A percentile compares a stretch with the other conserved stretches of the same genome.
These are phyloP conservation scores for Dioszegia hungarica DNA, from an alignment of 768 basidiomycete species.

Conservation along the genomic window DNA sequence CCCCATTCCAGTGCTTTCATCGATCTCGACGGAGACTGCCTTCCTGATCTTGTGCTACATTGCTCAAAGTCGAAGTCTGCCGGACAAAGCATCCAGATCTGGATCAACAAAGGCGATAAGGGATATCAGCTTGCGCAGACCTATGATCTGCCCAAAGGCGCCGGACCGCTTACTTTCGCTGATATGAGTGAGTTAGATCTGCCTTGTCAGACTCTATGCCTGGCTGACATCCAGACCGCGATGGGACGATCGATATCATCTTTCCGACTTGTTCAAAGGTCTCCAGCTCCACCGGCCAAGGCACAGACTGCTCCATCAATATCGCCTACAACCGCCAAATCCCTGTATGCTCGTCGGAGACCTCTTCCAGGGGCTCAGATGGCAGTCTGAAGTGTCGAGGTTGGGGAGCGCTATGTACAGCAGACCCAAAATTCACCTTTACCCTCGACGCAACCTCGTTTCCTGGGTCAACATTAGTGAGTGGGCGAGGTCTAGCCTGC, in stretches of 20 bases:
- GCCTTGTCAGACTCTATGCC: no score
- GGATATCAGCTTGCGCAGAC: conserved; percentile 68
- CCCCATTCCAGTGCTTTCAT: conserved; percentile 94
- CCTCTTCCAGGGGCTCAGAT: conserved; percentile 55
- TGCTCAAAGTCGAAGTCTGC: conserved; percentile 63
- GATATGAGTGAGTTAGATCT: conserved; percentile 65
- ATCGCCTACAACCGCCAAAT: conserved; percentile 91
- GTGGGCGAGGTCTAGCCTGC: neutral
- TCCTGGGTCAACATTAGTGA: conserved; percentile 14
- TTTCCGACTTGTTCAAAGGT: conserved; percentile 76
- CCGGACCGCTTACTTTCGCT: conserved; percentile 77
- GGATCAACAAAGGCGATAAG: conserved; percentile 75
- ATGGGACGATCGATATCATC: conserved; percentile 93
- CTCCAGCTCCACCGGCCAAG: conserved; percentile 65
- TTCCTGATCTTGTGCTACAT: conserved; percentile 87
- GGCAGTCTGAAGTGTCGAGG: conserved; percentile 63
- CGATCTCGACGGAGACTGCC: conserved; percentile 91
- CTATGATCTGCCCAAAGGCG: conserved; percentile 67
- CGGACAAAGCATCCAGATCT: conserved; percentile 73
- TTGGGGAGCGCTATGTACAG: conserved; percentile 72
- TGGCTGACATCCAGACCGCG: conserved; percentile 59
- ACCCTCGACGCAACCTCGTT: conserved; percentile 56
- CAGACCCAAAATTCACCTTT: conserved; percentile 75
- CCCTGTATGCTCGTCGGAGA: conserved; percentile 64
- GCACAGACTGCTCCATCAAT: conserved; percentile 73